Evolutionary conservation across 495 filamentous ascomycete species (phyloP).

Genomic region (Podospora australis): DNA sequence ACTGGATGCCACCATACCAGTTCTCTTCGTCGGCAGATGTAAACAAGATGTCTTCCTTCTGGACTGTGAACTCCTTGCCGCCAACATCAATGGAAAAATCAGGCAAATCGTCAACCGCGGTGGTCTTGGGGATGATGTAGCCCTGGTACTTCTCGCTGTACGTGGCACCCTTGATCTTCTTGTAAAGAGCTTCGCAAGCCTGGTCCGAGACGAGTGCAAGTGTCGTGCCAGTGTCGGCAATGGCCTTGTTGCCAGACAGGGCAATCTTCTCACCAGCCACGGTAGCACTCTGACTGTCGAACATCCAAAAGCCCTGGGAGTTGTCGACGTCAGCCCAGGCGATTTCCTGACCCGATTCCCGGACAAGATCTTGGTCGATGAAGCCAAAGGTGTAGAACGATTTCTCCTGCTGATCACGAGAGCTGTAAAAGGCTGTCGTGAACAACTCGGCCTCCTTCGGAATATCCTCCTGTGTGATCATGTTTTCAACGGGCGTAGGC

Average conservation of each 20-base stretch:
- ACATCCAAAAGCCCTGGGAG: conserved; percentile 67
- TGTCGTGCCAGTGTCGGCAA: conserved; percentile 74
- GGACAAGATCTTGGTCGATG: conserved; percentile 61
- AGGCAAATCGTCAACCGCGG: conserved; percentile 54
- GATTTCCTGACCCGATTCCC: conserved; percentile 48
- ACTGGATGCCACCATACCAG: conserved; percentile 72
- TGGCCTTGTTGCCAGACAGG: conserved; percentile 62
- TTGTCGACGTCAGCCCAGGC: conserved; percentile 62
- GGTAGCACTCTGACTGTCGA: conserved; percentile 53
- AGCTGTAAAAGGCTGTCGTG: conserved; percentile 64
- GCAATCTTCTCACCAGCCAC: conserved; percentile 54
- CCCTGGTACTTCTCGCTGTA: conserved; percentile 62
- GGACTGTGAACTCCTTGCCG: conserved; percentile 55
- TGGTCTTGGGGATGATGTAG: conserved; percentile 56
- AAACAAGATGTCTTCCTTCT: conserved; percentile 67
- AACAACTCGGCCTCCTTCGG: conserved; percentile 59
- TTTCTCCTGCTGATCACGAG: conserved; percentile 50
- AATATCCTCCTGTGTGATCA: conserved; percentile 64
- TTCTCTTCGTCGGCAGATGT: conserved; percentile 49
- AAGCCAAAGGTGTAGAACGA: conserved; percentile 79
- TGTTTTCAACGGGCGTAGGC: conserved; percentile 68
- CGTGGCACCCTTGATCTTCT: conserved; percentile 57
- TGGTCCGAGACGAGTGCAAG: conserved; percentile 63
- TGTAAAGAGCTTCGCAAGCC: conserved; percentile 62
- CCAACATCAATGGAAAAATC: conserved; percentile 64